Percentiles rank a stretch among this genome's conserved stretches.
Conservation (phyloP, 2,329 filamentous ascomycete genomes). For the Epichloe glyceriae region DNA sequence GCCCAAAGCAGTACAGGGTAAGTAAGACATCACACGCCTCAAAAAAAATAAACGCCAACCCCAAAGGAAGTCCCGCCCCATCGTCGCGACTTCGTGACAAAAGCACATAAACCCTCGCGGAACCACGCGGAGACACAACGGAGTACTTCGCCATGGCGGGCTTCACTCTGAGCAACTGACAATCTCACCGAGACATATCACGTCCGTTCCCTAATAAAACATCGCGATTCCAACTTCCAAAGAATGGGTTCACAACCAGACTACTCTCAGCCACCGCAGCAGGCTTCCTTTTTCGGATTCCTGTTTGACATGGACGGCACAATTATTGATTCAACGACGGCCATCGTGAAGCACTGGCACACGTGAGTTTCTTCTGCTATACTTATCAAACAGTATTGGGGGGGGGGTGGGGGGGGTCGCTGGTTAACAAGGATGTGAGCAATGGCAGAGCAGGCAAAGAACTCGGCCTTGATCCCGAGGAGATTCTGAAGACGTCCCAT, state of each 20-base stretch:
- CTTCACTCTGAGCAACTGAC: too few species aligned
- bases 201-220: too few species aligned
- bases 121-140: slow-evolving; percentile 12
- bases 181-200: too few species aligned
- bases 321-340: slow-evolving; percentile 68
- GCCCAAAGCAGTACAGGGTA: too few species aligned
- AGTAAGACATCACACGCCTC: too few species aligned
- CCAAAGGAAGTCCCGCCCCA: slow-evolving; percentile 6
- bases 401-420: not conserved
- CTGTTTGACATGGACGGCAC: slow-evolving; percentile 73
- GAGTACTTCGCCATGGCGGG: too few species aligned
- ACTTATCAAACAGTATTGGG: too few species aligned
- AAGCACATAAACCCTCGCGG: slow-evolving; percentile 8
- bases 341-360: slow-evolving; percentile 68
- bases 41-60: not conserved
- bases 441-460: slow-evolving; percentile 59
- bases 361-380: slow-evolving; percentile 30
- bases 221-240: too few species aligned
- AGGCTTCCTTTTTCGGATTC: slow-evolving; percentile 39
- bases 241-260: slow-evolving; percentile 23
- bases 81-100: not conserved
- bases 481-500: slow-evolving; percentile 83
- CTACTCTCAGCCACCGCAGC: slow-evolving; percentile 31
- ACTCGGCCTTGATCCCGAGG: slow-evolving; percentile 69
- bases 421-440: not conserved